Evolutionary conservation across 2,329 filamentous ascomycete genomes (phyloP), one percentile per base, ranked within the genome.

Genomic region (Kalaharituber pfeilii): DNA sequence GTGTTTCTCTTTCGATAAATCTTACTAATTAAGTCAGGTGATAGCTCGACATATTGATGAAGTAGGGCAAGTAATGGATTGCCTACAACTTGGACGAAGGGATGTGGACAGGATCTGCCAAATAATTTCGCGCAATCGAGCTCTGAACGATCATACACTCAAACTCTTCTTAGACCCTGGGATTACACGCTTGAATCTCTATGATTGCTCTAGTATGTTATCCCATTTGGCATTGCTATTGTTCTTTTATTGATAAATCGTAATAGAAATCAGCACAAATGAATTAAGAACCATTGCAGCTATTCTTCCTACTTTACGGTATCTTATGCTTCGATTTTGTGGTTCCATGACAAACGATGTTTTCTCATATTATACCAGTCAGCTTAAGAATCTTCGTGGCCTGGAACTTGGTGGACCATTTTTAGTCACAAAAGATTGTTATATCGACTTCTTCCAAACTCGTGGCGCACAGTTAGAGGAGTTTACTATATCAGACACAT

Each of bases 31-130:
- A 47, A 47, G 18, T 44, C 9, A 63, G 60, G 53, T 61, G 49
- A 57, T 64, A 25, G 62, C 62, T 7, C 61, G 59, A 52, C 56
- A 61, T 33, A 64, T 64, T 47, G 61, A 62, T 30, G 57, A 62
- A 44, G 61, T 64, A 39, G 62, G 63, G 45, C 57, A 53, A n/a
- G 55, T 64, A 2, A 61, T 60, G 7, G 51, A 58, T 51, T 47
- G 42, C 24, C 22, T 47, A 22, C 42, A 47, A 22, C 60, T 63
- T n/a, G 57, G 58, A 18, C 55, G 52, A 24, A 54, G 57, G 42
- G 60, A 62, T 44, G 59, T 64, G 54, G 61, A 64, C 30, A 59
- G 57, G 29, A 63, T 64, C 25, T 62, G 60, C 29, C 59, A 64
- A 50, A 63, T 64, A 15, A 60, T 64, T 49, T 61, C 57, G 26